Evolutionary conservation across 1,284 basidiomycete genomes (phyloP).

Genomic region (Ganoderma lucidum): DNA sequence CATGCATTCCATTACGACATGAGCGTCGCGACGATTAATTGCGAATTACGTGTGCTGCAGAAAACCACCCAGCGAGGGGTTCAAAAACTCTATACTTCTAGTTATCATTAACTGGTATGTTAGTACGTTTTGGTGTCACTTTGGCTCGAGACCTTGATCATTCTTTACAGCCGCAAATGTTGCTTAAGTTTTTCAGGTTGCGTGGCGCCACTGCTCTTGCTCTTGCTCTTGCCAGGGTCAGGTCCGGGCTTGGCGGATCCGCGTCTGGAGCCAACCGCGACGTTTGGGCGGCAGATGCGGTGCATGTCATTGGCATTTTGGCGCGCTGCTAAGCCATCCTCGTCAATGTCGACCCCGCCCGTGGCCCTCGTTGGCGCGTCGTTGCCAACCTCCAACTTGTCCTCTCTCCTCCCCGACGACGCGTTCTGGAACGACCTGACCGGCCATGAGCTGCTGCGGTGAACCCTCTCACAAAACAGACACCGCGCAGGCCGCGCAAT

Average conservation of each 20-base stretch:
- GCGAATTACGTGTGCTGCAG: not conserved
- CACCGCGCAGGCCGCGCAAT: conserved; percentile 33
- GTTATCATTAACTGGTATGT: not conserved
- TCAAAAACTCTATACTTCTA: not conserved
- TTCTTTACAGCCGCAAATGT: too few species aligned
- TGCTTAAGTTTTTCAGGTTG: too few species aligned
- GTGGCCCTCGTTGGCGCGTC: conserved; percentile 8
- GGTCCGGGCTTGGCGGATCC: too few species aligned
- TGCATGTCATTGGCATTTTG: conserved; percentile 10
- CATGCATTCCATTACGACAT: not conserved
- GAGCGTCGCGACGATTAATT: not conserved
- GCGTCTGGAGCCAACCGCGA: not conserved
- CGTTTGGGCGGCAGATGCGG: conserved; percentile 5
- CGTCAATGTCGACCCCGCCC: conserved; percentile 1
- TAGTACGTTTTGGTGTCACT: too few species aligned
- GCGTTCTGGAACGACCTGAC: conserved; percentile 19
- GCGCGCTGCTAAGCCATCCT: conserved; percentile 9
- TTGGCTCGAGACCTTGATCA: not conserved
- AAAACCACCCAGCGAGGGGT: not conserved
- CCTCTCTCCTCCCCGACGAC: conserved; percentile 11
- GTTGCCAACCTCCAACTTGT: conserved; percentile 5
- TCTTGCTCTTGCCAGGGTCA: too few species aligned
- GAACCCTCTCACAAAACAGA: conserved; percentile 43
- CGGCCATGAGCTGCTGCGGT: conserved; percentile 68
- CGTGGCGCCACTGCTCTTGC: not conserved